Percentiles rank a stretch among this genome's conserved stretches.
These are phyloP conservation scores for Butyriboletus appendiculatus DNA, from an alignment of 1,284 basidiomycete genomes.

Conservation along the genomic window DNA sequence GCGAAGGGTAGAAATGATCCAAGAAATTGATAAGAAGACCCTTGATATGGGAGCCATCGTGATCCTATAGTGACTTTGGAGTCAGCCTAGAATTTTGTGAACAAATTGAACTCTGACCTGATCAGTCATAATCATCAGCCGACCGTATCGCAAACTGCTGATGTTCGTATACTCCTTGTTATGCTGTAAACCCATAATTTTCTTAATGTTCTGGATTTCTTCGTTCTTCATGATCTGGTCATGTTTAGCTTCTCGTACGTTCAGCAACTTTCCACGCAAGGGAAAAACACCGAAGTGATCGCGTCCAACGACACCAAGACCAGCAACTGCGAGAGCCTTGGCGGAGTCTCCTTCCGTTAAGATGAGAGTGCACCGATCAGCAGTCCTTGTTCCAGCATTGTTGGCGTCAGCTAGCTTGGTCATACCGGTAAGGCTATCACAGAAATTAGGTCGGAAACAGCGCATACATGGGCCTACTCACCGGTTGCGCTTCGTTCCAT, in stretches of 20 bases:
- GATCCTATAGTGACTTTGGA: constrained; percentile 65
- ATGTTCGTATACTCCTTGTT: constrained; percentile 84
- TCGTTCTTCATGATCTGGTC: constrained; percentile 98
- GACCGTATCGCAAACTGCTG: constrained; percentile 86
- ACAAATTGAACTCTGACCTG: constrained; percentile 57
- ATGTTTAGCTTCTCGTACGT: constrained; percentile 95
- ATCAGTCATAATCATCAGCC: constrained; percentile 99
- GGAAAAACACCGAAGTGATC: constrained; percentile 99
- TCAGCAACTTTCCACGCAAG: constrained; percentile 94
- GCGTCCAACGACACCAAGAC: constrained; percentile 92
- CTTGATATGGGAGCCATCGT: constrained; percentile 99
- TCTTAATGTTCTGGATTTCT: constrained; percentile 97
- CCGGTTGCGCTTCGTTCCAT: constrained; percentile 92
- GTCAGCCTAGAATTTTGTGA: constrained; percentile 9
- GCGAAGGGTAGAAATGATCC: constrained; percentile 95
- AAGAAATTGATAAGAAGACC: constrained; percentile 98
- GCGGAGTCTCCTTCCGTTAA: constrained; percentile 99
- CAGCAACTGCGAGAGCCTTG: constrained; percentile 94
- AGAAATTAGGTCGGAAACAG: constrained; percentile 3
- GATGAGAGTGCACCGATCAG: constrained; percentile 90
- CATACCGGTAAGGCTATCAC: constrained; percentile 80
- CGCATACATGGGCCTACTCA: constrained; percentile 33
- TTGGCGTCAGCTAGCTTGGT: constrained; percentile 97
- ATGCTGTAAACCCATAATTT: constrained; percentile 96
- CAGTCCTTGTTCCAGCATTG: constrained; percentile 89